Percentiles rank a stretch among this genome's conserved stretches.
Conservation (phyloP, 164 flowering plant genomes). For the Magnolia kwangsiensis region DNA sequence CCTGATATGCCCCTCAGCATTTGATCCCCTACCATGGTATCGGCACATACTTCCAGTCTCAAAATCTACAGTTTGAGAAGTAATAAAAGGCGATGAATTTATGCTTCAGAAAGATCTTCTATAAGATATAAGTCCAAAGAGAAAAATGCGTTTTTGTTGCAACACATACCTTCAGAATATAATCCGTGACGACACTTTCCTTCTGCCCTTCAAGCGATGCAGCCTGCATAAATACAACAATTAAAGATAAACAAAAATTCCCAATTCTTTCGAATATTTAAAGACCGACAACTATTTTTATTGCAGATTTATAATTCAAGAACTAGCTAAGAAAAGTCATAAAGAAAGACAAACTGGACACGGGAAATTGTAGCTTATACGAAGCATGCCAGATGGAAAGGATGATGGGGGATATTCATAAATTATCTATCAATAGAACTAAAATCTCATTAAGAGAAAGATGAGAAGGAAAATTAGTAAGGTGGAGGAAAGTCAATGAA, state of each 20-base stretch:
- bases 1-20: conserved; percentile 32
- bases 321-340: neutral
- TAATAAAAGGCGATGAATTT: neutral
- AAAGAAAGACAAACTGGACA: neutral
- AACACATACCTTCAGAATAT: conserved; percentile 20
- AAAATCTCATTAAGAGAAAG: neutral
- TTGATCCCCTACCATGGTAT: conserved; percentile 28
- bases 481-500: too few relatives aligned
- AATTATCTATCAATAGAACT: neutral
- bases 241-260: conserved; percentile 15
- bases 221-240: conserved; percentile 22
- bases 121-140: neutral
- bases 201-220: conserved; percentile 26
- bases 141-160: neutral
- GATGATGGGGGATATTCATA: neutral
- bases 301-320: neutral
- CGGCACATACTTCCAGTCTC: conserved; percentile 27
- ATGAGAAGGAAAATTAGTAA: neutral
- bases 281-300: neutral
- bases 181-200: conserved; percentile 24
- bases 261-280: neutral
- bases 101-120: neutral
- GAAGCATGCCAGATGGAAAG: neutral
- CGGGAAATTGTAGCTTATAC: neutral
- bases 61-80: conserved; percentile 16